Evolutionary conservation across 2,329 filamentous ascomycete species (phyloP).

Genomic region (Seiridium unicorne): DNA sequence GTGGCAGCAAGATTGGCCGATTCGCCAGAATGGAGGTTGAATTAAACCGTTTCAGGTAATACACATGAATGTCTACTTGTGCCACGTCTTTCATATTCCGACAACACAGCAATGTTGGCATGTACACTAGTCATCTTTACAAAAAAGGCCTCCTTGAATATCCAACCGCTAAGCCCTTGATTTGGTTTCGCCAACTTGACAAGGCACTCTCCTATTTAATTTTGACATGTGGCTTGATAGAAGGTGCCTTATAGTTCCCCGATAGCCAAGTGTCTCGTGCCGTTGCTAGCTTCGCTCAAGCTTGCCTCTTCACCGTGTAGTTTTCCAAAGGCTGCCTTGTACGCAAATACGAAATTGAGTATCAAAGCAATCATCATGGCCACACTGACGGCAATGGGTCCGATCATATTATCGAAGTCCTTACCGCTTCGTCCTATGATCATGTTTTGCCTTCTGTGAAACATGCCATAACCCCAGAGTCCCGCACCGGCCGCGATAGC

Average conservation of each 20-base stretch:
- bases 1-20: too few relatives aligned
- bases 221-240: too few relatives aligned
- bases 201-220: too few relatives aligned
- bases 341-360: slow-evolving; percentile 85
- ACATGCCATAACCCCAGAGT: slow-evolving; percentile 83
- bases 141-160: too few relatives aligned
- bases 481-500: slow-evolving; percentile 79
- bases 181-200: too few relatives aligned
- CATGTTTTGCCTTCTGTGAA: slow-evolving; percentile 71
- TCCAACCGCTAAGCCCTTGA: too few relatives aligned
- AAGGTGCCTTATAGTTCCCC: background rate
- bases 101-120: too few relatives aligned
- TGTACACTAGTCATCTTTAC: too few relatives aligned
- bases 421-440: slow-evolving; percentile 84
- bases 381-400: slow-evolving; percentile 79
- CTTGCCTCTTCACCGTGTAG: background rate
- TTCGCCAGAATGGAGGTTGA: too few relatives aligned
- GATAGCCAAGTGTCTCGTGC: background rate
- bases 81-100: too few relatives aligned
- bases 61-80: too few relatives aligned
- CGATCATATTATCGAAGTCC: slow-evolving; percentile 87
- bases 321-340: slow-evolving; percentile 4
- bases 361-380: slow-evolving; percentile 76
- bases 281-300: background rate
- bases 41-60: too few relatives aligned